Conservation (phyloP, 2,329 filamentous ascomycete genomes). For the Alternaria tenuissima region DNA sequence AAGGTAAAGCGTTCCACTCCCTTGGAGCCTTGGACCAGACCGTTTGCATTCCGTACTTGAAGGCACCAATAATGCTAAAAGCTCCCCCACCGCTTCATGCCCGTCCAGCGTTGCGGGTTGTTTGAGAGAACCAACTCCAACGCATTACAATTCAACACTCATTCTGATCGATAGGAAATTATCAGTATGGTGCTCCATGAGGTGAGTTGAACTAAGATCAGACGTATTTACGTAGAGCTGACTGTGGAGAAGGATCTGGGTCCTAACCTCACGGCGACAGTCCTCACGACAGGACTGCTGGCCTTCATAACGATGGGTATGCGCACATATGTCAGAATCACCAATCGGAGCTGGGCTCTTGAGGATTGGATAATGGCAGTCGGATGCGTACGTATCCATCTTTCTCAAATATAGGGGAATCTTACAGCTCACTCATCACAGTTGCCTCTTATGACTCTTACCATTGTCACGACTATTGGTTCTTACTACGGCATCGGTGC, state of each 20-base stretch:
- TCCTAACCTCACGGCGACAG: conserved; percentile 28
- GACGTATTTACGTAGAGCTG: not conserved
- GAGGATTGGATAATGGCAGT: conserved; percentile 43
- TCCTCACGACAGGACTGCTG: conserved; percentile 24
- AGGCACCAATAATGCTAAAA: not conserved
- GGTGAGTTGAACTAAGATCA: not conserved
- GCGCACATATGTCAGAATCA: conserved; percentile 28
- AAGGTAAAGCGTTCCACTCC: not conserved
- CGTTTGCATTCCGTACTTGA: not conserved
- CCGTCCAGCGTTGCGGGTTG: not conserved
- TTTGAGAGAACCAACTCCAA: not conserved
- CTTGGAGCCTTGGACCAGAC: not conserved
- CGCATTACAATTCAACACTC: not conserved
- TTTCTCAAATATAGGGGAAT: not conserved
- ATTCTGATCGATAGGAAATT: not conserved
- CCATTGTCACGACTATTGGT: conserved; percentile 36
- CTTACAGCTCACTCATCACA: not conserved
- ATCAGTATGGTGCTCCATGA: conserved; percentile 17
- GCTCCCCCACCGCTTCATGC: not conserved
- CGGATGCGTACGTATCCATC: conserved; percentile 5
- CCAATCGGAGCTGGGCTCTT: conserved; percentile 33
- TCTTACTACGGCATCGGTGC: conserved; percentile 46
- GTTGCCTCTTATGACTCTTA: conserved; percentile 13
- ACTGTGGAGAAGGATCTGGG: conserved; percentile 16
- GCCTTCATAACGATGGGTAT: conserved; percentile 26